Conservation (phyloP, 225 moss, liverwort and hornwort species). For the Sphagnum tenellum region DNA sequence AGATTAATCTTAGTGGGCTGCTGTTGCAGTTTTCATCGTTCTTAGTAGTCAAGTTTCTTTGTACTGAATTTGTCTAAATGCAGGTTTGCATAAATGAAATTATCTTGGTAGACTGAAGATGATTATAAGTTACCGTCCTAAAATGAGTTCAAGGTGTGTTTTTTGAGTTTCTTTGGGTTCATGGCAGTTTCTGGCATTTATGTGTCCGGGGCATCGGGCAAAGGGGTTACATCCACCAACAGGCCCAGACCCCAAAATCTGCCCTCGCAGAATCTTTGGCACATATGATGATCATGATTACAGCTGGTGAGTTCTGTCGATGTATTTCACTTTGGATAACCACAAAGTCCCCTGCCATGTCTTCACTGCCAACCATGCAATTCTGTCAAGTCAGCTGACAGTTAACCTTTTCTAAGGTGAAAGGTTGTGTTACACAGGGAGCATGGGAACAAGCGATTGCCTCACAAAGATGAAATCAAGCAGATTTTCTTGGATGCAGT, state of each 20-base stretch:
- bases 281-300: slow-evolving; percentile 54
- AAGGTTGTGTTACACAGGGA: slow-evolving; percentile 13
- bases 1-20: too few relatives aligned
- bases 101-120: too few relatives aligned
- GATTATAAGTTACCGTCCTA: neutral
- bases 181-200: slow-evolving; percentile 39
- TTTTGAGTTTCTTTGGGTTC: neutral
- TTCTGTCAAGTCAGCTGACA: too few relatives aligned
- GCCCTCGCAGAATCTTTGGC: slow-evolving; percentile 41
- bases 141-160: neutral
- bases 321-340: too few relatives aligned
- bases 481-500: slow-evolving; percentile 44
- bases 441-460: slow-evolving; percentile 39
- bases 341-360: too few relatives aligned
- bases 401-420: neutral
- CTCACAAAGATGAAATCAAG: slow-evolving; percentile 39
- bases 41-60: too few relatives aligned
- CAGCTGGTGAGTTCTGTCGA: slow-evolving; percentile 18
- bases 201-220: slow-evolving; percentile 45
- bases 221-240: slow-evolving; percentile 42
- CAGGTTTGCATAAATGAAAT: too few relatives aligned
- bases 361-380: too few relatives aligned
- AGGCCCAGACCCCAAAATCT: slow-evolving; percentile 33
- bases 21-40: too few relatives aligned
- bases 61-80: too few relatives aligned